These are phyloP conservation scores for Beta vulgaris DNA, from an alignment of 148 eudicot genomes.

Conservation along the genomic window DNA sequence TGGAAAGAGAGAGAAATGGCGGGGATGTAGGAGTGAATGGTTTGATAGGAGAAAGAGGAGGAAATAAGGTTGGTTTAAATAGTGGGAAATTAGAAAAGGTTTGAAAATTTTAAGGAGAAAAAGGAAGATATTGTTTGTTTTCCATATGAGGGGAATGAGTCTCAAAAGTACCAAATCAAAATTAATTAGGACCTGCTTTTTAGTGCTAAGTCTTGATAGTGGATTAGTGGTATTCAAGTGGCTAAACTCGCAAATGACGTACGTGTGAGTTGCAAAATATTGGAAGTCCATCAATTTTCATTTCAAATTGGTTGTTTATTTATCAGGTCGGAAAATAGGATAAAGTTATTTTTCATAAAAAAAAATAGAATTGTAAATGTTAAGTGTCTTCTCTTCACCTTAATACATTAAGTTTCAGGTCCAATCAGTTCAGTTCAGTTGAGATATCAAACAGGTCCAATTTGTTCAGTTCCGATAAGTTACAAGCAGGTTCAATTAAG, in stretches of 20 bases:
- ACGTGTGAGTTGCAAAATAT: not conserved
- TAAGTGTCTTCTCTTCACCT: no score
- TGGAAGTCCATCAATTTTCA: no score
- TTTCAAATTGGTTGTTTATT: no score
- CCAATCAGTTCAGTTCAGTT: no score
- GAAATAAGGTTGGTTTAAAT: not conserved
- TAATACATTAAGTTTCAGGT: no score
- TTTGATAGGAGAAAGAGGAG: slow-evolving; percentile 2
- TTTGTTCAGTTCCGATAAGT: no score
- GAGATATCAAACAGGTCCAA: no score
- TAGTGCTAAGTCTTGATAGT: not conserved
- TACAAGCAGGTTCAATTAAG: no score
- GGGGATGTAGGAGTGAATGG: slow-evolving; percentile 27
- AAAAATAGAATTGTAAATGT: no score
- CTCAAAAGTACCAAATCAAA: not conserved
- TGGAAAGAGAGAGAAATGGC: slow-evolving; percentile 16
- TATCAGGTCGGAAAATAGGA: no score
- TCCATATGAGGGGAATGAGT: not conserved
- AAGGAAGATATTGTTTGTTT: no score
- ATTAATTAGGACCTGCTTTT: not conserved
- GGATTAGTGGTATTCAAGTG: not conserved
- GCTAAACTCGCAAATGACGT: not conserved
- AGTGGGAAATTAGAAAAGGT: not conserved
- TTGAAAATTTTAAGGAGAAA: not conserved
- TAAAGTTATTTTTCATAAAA: no score